Evolutionary conservation across 129 eudicot genomes (phyloP), one percentile per base, ranked within the genome.

Genomic region (Flaveria ramosissima): DNA sequence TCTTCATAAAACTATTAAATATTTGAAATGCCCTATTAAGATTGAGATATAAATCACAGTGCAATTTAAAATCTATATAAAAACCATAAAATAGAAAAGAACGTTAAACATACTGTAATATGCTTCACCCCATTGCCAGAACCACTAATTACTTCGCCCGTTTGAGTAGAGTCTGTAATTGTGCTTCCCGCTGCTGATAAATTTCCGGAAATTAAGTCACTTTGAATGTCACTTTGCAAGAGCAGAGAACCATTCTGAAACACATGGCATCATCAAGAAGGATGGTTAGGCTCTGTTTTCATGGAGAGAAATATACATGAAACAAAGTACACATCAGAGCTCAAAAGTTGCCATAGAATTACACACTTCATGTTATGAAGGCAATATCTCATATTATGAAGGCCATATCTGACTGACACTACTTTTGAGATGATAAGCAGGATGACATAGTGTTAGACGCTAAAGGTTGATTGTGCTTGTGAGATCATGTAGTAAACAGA

Each of bases 71-170:
- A 41, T 50, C 32, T 15, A 67, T 39, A 46, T 20, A 39, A 68
- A 74, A 57, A 68, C 71, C 32, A 69, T 46, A 24, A 73, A 16
- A 77, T 55, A n/a, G 24, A 69, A 60, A 16, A 32, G 8, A 50
- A 16, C 7, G 17, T 61, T 32, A 48, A 57, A 80, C 91, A 78
- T 89, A 89, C 97, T 72, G 83, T 76, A 77, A 82, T 85, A 77
- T 83, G 81, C 62, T 85, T 86, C 67, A 86, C 81, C 68, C 80
- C 84, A 84, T 83, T 81, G 84, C 87, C 84, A 71, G 89, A 88
- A 82, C 90, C 88, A 83, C 83, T 86, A 48, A 84, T 74, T 67
- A 93, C 89, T 82, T 93, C 98, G 81, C 89, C 98, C 73, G 65
- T 88, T 23, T 88, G 97, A 91, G 81, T 81, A 77, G 96, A 82